Evolutionary conservation across 1,284 basidiomycete genomes (phyloP), one percentile per base, ranked within the genome.

Genomic region (Rhodotorula glutinis): DNA sequence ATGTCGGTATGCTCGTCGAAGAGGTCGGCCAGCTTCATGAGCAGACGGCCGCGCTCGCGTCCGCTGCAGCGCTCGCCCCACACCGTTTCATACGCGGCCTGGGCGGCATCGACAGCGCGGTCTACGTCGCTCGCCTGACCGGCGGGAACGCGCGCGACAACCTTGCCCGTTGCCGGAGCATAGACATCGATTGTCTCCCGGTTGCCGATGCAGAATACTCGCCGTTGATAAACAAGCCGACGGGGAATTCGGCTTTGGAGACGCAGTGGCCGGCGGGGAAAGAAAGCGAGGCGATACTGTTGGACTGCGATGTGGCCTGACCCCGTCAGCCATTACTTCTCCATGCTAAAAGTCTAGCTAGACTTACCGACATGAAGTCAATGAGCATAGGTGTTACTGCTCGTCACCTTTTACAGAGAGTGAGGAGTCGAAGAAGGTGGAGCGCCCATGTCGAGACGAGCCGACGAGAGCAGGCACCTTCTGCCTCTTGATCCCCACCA

Each of bases 171-270:
- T 8, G 88, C 83, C n/a, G 91, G 91, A 81, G 92, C 92, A 79
- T 89, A 79, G 53, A 92, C 84, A 86, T 90, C 88, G 76, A 90
- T 86, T 21, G 83, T 85, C 27, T 80, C 84, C 11, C 82, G 79
- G 65, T 86, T 83, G 81, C 80, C 23, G 88, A 88, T 70, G 87
- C 85, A 52, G 85, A 82, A 77, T 87, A 94, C 81, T 94, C 80
- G 78, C 88, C 88, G 79, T 87, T 82, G 81, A 95, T 91, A 83
- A 85, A 93, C 70, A 93, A 79, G 56, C 91, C 90, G 86, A 87
- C 41, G 91, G 60, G 53, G 60, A 65, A 55, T 4, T 55, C 40
- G 25, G 30, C 33, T 9, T 41, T 21, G 25, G 59, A 51, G 70
- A 69, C 43, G 19, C 67, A 67, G 73, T 75, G 72, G 46, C 72